Conservation (phyloP, 306 rosid species). For the Trifolium dubium region DNA sequence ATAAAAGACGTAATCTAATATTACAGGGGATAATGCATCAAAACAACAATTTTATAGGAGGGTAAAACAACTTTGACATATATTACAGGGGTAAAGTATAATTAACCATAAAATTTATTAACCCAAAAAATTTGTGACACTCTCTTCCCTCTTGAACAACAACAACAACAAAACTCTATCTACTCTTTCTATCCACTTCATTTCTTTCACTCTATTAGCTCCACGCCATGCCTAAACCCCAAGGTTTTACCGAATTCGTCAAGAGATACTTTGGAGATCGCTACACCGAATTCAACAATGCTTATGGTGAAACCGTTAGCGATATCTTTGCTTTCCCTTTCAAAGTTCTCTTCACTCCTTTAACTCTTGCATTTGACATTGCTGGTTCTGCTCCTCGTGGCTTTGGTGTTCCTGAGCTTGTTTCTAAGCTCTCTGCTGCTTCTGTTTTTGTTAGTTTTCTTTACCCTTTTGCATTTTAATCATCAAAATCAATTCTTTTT, state of each 20-base stretch:
- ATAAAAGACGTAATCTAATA: too few species aligned
- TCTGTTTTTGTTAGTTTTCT: slow-evolving; percentile 77
- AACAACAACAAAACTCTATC: not conserved
- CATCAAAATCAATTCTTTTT: not conserved
- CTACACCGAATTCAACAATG: slow-evolving; percentile 58
- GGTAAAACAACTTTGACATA: too few species aligned
- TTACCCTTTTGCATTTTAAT: not conserved
- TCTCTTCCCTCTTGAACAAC: not conserved
- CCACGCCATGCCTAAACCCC: slow-evolving; percentile 63
- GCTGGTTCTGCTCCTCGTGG: slow-evolving; percentile 96
- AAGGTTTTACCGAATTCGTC: slow-evolving; percentile 52
- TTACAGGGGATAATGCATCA: too few species aligned
- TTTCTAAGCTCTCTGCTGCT: slow-evolving; percentile 84
- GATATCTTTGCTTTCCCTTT: slow-evolving; percentile 80
- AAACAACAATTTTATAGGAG: too few species aligned
- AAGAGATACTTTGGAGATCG: slow-evolving; percentile 57
- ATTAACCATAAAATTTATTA: too few species aligned
- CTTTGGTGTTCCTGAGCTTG: slow-evolving; percentile 90
- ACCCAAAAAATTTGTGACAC: too few species aligned
- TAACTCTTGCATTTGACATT: slow-evolving; percentile 77
- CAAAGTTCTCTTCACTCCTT: slow-evolving; percentile 76
- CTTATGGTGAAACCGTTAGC: slow-evolving; percentile 69
- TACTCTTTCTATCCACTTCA: slow-evolving; percentile 2
- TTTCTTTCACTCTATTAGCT: not conserved
- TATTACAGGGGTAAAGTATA: too few species aligned